phyloP scores from a whole-genome alignment of 768 basidiomycete genomes.

The Mycena chlorophos region DNA sequence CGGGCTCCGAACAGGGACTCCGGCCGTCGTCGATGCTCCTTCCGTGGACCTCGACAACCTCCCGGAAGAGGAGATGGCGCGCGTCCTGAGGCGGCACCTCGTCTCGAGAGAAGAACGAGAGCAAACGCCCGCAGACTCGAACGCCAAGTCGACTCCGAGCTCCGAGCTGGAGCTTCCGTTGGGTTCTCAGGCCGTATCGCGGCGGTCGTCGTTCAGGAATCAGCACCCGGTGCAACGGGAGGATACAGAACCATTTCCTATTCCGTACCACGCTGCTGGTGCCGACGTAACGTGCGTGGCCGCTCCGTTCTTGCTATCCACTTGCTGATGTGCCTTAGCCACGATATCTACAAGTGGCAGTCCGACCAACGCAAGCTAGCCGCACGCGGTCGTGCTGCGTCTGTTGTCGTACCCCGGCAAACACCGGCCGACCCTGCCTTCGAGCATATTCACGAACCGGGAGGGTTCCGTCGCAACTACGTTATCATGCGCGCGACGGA shows the following conservation, averaged over 20 bases:
- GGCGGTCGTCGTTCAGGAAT: slow-evolving; percentile 27
- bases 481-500: slow-evolving; percentile 71
- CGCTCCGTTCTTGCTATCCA: slow-evolving; percentile 15
- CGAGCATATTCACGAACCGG: slow-evolving; percentile 92
- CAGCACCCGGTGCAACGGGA: slow-evolving; percentile 36
- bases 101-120: slow-evolving; percentile 72
- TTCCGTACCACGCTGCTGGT: slow-evolving; percentile 83
- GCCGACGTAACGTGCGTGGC: slow-evolving; percentile 87
- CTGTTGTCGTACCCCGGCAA: slow-evolving; percentile 59
- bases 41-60: slow-evolving; percentile 55
- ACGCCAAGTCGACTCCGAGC: slow-evolving; percentile 28
- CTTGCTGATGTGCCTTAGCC: slow-evolving; percentile 37
- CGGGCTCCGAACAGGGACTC: slow-evolving; percentile 34
- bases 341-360: slow-evolving; percentile 96
- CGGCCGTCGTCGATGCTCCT: slow-evolving; percentile 31
- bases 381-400: slow-evolving; percentile 65
- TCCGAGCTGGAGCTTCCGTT: slow-evolving; percentile 34
- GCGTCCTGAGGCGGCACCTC: slow-evolving; percentile 77
- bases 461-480: slow-evolving; percentile 91
- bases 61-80: slow-evolving; percentile 81
- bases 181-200: slow-evolving; percentile 26
- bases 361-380: slow-evolving; percentile 64
- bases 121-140: slow-evolving; percentile 29
- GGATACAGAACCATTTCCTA: slow-evolving; percentile 75
- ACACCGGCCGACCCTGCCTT: slow-evolving; percentile 69